These are phyloP conservation scores for Hygrophila difformis DNA, from an alignment of 257 asterid species.

Conservation along the genomic window DNA sequence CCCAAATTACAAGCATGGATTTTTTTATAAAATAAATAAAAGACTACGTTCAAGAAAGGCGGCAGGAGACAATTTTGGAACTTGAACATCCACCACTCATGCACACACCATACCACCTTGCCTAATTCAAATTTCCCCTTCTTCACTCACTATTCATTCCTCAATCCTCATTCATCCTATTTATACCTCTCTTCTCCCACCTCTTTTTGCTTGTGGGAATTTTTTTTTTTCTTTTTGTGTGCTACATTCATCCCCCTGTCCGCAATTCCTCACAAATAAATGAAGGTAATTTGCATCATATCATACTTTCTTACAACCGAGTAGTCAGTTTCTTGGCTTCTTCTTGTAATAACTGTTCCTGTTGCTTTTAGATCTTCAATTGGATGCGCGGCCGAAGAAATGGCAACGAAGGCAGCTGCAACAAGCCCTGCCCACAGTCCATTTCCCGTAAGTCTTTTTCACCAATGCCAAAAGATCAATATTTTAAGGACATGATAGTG, in stretches of 20 bases:
- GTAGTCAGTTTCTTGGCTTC: conserved; percentile 7
- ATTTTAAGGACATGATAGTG: neutral
- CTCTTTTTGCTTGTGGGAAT: conserved; percentile 27
- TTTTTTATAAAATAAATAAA: neutral
- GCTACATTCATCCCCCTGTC: conserved; percentile 9
- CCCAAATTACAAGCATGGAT: too few species aligned
- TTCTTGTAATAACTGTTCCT: too few species aligned
- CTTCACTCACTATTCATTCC: conserved; percentile 3
- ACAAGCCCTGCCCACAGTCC: conserved; percentile 18
- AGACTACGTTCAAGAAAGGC: conserved; percentile 12
- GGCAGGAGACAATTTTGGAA: conserved; percentile 34
- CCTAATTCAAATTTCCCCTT: conserved; percentile 11
- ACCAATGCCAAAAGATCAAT: neutral
- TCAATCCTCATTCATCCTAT: conserved; percentile 16
- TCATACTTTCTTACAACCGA: too few species aligned
- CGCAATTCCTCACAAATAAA: conserved; percentile 32
- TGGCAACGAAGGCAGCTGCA: conserved; percentile 26
- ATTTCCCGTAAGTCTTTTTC: conserved; percentile 31
- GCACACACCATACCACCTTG: conserved; percentile 4
- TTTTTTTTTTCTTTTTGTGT: conserved; percentile 9
- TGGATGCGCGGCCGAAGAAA: conserved; percentile 56
- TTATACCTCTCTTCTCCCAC: conserved; percentile 16
- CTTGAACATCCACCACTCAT: conserved; percentile 42
- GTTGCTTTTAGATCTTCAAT: conserved; percentile 48
- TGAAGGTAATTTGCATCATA: conserved; percentile 25